Conservation (phyloP, 352 stramenopile species). For the Globisporangium abappressorium region DNA sequence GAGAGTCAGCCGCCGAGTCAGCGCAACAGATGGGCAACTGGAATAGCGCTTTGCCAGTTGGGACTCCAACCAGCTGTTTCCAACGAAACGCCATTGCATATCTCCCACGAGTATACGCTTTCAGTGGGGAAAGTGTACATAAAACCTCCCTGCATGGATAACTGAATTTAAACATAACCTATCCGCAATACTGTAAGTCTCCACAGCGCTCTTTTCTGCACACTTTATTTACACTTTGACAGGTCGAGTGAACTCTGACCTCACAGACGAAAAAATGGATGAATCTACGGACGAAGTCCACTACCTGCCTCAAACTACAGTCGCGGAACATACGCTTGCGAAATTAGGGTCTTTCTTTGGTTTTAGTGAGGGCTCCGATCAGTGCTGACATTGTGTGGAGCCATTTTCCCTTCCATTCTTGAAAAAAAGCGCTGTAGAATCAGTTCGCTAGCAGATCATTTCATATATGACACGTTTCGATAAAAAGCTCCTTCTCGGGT, state of each 20-base stretch:
- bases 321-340: no score
- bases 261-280: no score
- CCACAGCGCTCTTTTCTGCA: background rate
- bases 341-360: no score
- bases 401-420: background rate
- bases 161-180: background rate
- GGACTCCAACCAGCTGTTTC: constrained; percentile 18
- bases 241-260: no score
- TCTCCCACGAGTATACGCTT: background rate
- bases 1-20: constrained; percentile 19
- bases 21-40: constrained; percentile 6
- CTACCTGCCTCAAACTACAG: no score
- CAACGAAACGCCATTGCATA: background rate
- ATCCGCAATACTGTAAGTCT: background rate
- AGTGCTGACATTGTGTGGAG: no score
- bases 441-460: no score
- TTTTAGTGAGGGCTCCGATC: no score
- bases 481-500: background rate
- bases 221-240: no score
- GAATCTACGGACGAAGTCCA: no score
- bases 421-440: no score
- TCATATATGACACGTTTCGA: background rate
- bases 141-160: background rate
- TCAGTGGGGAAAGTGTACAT: background rate
- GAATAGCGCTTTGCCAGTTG: constrained; percentile 7